A percentile compares a stretch with the other conserved stretches of the same genome.
phyloP scores from a whole-genome alignment of 169 alveolate genomes.

The Plasmodium fragile region DNA sequence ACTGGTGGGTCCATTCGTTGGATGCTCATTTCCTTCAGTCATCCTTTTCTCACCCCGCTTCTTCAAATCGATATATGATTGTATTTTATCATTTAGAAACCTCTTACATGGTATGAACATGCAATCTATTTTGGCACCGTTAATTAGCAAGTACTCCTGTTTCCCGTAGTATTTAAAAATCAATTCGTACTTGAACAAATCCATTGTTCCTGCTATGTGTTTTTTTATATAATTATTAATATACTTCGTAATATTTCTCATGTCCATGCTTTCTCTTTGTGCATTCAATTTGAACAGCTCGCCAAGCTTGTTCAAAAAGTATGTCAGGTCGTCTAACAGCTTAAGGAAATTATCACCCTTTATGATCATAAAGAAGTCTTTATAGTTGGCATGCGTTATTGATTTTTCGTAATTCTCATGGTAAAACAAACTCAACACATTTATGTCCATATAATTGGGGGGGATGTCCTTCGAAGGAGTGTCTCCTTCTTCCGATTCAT shows the following conservation, averaged over 20 bases:
- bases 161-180: constrained; percentile 69
- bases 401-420: constrained; percentile 76
- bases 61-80: constrained; percentile 24
- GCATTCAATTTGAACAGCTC: constrained; percentile 41
- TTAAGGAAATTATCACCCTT: neutral
- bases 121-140: constrained; percentile 43
- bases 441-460: constrained; percentile 30
- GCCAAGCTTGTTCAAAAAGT: constrained; percentile 27
- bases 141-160: constrained; percentile 43
- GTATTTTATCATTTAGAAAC: constrained; percentile 38
- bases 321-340: constrained; percentile 19
- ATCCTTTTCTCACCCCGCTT: neutral
- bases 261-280: constrained; percentile 12
- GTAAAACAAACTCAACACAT: constrained; percentile 44
- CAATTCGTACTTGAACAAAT: constrained; percentile 61
- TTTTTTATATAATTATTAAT: constrained; percentile 23
- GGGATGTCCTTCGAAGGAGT: neutral
- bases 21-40: neutral
- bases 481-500: neutral
- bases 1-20: neutral
- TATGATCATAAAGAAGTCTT: constrained; percentile 35
- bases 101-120: constrained; percentile 75
- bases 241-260: neutral
- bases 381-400: constrained; percentile 47
- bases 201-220: constrained; percentile 68